These are phyloP conservation scores for Aurinia saxatilis DNA, from an alignment of 345 rosid genomes.

Conservation along the genomic window DNA sequence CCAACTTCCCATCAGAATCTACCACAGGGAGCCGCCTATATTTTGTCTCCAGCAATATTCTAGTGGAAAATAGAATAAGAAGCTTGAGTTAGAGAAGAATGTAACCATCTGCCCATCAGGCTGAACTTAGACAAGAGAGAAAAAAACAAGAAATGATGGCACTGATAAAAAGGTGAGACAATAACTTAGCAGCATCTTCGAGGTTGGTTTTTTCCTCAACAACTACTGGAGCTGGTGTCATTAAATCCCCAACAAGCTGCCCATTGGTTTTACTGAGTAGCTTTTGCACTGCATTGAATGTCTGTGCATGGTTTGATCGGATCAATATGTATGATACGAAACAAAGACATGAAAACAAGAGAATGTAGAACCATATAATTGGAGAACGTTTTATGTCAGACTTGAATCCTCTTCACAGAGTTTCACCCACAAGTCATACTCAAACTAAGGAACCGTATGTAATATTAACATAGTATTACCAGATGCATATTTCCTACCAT, in stretches of 20 bases:
- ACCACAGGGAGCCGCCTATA: slow-evolving; percentile 96
- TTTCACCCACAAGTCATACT: not conserved
- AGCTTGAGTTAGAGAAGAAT: slow-evolving; percentile 7
- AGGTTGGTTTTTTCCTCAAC: slow-evolving; percentile 77
- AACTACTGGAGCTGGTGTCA: slow-evolving; percentile 86
- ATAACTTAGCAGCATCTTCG: slow-evolving; percentile 89
- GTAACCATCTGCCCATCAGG: not conserved
- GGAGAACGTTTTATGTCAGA: not conserved
- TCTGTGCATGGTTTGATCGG: slow-evolving; percentile 37
- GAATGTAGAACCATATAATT: not conserved
- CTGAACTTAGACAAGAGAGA: not conserved
- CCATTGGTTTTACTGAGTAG: slow-evolving; percentile 86
- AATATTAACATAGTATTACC: not conserved
- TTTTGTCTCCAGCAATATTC: slow-evolving; percentile 81
- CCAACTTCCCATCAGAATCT: slow-evolving; percentile 78
- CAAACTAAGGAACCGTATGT: not conserved
- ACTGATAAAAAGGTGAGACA: slow-evolving; percentile 4
- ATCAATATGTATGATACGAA: slow-evolving; percentile 6
- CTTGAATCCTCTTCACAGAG: not conserved
- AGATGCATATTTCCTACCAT: not conserved
- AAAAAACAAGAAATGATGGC: not conserved
- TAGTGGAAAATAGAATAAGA: slow-evolving; percentile 23
- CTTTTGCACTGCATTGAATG: slow-evolving; percentile 80
- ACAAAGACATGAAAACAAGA: not conserved
- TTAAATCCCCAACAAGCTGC: slow-evolving; percentile 72